Base-by-base conservation (phyloP, 768 basidiomycete genomes). In the Tricholoma hemisulphureum region DNA sequence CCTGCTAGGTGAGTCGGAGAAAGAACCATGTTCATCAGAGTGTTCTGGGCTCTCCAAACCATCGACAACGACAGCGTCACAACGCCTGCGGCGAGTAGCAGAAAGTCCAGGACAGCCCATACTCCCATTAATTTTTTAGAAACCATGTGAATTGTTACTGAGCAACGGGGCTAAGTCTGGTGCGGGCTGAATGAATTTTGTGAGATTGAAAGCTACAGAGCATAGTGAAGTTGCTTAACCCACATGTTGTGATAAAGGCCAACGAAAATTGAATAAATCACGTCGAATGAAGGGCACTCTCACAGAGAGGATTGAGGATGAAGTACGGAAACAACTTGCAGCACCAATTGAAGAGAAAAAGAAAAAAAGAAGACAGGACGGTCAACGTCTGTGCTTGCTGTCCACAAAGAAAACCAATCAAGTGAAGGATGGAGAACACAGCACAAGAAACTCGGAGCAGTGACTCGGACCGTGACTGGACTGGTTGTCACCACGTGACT, bases 21-120 rank as follows among this genome's bases (percentile, higher is more conserved):
- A 51, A 95, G 72, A 29, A 88, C 83, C 76, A 92, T 77, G 68
- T 92, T 91, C 71, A 88, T 75, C 57, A 95, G 73, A n/a, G 88
- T 67, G 65, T 89, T 80, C 7, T 84, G 80, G 43, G 76, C 73
- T 53, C 84, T 80, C 88, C 89, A 94, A 32, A 89, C 66, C 56
- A 93, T 73, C 16, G 91, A 89, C 49, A 93, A 73, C 39, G 80
- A 79, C 58, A 95, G 73, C 11, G 85, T 73, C 52, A 93, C 58
- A 39, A 77, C 74, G 43, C 89, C 92, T 11, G 88, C 86, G n/a
- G 76, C 82, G 48, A 94, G 78, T 49, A 95, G 81, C 60, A 77
- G 79, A 54, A 87, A 57, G 74, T 88, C 89, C 61, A 94, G 77
- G 70, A 85, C 81, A 23, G 78, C 82, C 88, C 91, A 95, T 58